Percentiles rank a stretch among this genome's conserved stretches.
phyloP scores from a whole-genome alignment of 305 asterid genomes.

The Fraxinus dipetala region DNA sequence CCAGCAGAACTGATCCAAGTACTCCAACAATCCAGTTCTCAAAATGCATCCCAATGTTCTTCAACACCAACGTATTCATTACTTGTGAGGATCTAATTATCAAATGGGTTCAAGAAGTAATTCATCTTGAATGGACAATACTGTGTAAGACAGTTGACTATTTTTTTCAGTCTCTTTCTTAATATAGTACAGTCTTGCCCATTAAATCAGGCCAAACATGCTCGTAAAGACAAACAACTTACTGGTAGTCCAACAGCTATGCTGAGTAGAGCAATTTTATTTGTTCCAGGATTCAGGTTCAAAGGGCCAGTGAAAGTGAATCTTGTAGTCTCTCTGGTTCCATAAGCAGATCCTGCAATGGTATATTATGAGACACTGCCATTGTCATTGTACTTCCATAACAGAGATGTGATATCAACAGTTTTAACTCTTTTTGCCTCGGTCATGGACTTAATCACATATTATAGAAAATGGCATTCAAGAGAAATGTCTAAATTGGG shows the following conservation, averaged over 20 bases:
- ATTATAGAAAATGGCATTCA: background rate
- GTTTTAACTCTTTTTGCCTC: background rate
- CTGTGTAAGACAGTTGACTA: background rate
- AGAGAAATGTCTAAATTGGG: background rate
- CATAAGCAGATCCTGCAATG: slow-evolving; percentile 62
- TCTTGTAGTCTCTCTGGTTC: slow-evolving; percentile 36
- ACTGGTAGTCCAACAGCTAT: slow-evolving; percentile 79
- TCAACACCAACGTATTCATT: slow-evolving; percentile 13
- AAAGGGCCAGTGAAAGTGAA: slow-evolving; percentile 46
- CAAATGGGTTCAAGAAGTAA: background rate
- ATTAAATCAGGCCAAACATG: background rate
- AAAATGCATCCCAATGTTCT: slow-evolving; percentile 64
- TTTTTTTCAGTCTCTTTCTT: background rate
- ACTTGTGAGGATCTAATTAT: slow-evolving; percentile 7
- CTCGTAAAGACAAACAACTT: slow-evolving; percentile 17
- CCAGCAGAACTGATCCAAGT: slow-evolving; percentile 45
- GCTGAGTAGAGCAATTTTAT: slow-evolving; percentile 60
- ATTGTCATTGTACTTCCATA: background rate
- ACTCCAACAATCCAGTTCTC: slow-evolving; percentile 63
- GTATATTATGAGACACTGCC: background rate
- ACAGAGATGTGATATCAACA: background rate
- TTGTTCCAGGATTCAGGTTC: slow-evolving; percentile 45
- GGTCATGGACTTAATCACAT: background rate
- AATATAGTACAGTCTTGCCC: background rate
- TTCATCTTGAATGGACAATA: background rate